phyloP scores from a whole-genome alignment of 305 asterid species.

The Fraxinus nigra region DNA sequence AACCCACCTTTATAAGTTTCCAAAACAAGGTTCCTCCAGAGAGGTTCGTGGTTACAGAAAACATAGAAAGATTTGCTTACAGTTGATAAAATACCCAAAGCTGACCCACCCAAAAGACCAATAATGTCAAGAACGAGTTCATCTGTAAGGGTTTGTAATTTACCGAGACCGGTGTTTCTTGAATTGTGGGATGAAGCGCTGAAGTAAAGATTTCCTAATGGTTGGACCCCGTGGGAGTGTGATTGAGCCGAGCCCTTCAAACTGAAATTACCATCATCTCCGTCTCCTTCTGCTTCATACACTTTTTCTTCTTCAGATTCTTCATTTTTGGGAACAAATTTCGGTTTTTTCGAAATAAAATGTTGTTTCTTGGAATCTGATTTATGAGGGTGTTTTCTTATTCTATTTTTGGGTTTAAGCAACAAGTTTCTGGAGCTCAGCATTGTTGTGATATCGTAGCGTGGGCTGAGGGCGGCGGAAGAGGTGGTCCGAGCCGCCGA shows the following conservation, averaged over 20 bases:
- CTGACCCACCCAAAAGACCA: constrained; percentile 58
- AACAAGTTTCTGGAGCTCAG: constrained; percentile 40
- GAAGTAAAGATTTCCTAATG: constrained; percentile 80
- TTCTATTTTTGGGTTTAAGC: constrained; percentile 35
- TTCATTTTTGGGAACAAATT: constrained; percentile 28
- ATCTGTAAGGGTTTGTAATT: constrained; percentile 62
- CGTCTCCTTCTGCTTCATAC: constrained; percentile 28
- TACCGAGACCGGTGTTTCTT: constrained; percentile 79
- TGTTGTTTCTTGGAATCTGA: constrained; percentile 28
- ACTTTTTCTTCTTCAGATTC: constrained; percentile 28
- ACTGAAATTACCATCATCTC: constrained; percentile 55
- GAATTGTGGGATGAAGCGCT: constrained; percentile 57
- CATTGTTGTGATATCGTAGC: constrained; percentile 34
- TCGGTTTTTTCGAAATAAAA: constrained; percentile 24
- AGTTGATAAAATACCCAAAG: constrained; percentile 66
- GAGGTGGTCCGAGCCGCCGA: constrained; percentile 28
- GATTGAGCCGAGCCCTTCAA: constrained; percentile 61
- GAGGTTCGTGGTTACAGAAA: constrained; percentile 89
- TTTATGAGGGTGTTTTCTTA: constrained; percentile 33
- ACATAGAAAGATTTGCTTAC: constrained; percentile 84
- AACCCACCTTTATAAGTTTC: constrained; percentile 57
- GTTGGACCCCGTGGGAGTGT: constrained; percentile 80
- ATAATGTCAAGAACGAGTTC: constrained; percentile 83
- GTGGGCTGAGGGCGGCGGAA: constrained; percentile 20
- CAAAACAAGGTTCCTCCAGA: constrained; percentile 84